Conservation (phyloP, 164 flowering plant species). For the Buxus sempervirens region DNA sequence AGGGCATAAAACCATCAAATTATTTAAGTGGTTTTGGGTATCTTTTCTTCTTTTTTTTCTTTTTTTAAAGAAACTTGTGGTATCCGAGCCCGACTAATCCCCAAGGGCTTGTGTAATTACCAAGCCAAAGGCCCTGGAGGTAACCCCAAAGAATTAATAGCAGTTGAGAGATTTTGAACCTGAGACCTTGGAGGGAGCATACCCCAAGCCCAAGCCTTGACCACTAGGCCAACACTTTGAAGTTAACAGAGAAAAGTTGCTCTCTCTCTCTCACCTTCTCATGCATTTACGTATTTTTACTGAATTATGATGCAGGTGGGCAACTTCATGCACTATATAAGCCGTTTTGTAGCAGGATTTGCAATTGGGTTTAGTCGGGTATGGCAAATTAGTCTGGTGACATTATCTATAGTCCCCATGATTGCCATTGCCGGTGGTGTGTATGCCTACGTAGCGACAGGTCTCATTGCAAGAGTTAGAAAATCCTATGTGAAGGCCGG, state of each 20-base stretch:
- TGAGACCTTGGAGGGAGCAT: no score
- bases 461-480: slow-evolving; percentile 78
- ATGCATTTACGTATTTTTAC: not conserved
- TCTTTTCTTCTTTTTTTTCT: no score
- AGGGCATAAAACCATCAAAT: no score
- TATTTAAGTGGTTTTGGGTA: no score
- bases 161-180: no score
- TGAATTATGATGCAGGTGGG: slow-evolving; percentile 55
- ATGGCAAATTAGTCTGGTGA: slow-evolving; percentile 95
- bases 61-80: no score
- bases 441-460: slow-evolving; percentile 77
- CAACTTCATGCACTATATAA: slow-evolving; percentile 88
- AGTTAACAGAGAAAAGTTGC: not conserved
- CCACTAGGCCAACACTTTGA: no score
- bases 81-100: no score
- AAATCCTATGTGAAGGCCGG: slow-evolving; percentile 92
- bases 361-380: slow-evolving; percentile 74
- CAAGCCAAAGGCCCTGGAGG: no score
- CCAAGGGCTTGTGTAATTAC: no score
- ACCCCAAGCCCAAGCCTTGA: no score
- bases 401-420: slow-evolving; percentile 87
- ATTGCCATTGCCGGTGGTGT: slow-evolving; percentile 92
- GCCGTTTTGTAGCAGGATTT: slow-evolving; percentile 82
- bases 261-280: not conserved
- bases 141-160: no score